Evolutionary conservation across 2,329 filamentous ascomycete species (phyloP), one percentile per base, ranked within the genome.

Genomic region (Fusarium sp.): DNA sequence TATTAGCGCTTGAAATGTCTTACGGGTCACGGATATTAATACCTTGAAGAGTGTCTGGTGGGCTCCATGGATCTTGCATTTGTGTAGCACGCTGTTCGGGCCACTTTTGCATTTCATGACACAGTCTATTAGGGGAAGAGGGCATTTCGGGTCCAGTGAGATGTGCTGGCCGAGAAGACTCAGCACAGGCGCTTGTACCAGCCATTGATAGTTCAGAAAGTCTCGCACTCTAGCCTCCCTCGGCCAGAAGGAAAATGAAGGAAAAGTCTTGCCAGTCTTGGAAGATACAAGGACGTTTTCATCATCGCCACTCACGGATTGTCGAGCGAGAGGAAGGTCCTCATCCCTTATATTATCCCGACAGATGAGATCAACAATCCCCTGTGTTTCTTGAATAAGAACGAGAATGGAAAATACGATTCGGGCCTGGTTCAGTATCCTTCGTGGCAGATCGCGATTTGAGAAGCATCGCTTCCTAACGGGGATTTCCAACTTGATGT

Each of bases 191-290:
- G 71, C 53, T 22, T 66, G 71, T 12, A 74, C 71, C 2, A 62
- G n/a, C 73, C 73, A 75, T 22, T 75, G 73, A 8, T 38, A 57
- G 1, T 38, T 47, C 6, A 74, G 53, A 58, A 74, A 75, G 6
- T 35, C 41, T 26, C 32, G 35, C 18, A 74, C 48, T 20, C 35
- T 53, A 2, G 26, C 47, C 26, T 60, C 42, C 9, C 60, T 47
- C 0, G 42, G 24, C 62, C 69, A 75, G 4, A 15, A 32, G 0
- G 32, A 53, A 26, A 62, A 66, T 2, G 63, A 74, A 1, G 13
- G 10, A 5, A 66, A 72, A 3, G 8, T 22, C 13, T 63, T 67
- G 4, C 26, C 54, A 17, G 32, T 48, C 15, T 28, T 45, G 10
- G 39, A 5, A 4, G 71, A 75, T 26, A 54, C n/a, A 6, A 63